Evolutionary conservation across 441 rosid species (phyloP).

Genomic region (Pelargonium fulgidum): DNA sequence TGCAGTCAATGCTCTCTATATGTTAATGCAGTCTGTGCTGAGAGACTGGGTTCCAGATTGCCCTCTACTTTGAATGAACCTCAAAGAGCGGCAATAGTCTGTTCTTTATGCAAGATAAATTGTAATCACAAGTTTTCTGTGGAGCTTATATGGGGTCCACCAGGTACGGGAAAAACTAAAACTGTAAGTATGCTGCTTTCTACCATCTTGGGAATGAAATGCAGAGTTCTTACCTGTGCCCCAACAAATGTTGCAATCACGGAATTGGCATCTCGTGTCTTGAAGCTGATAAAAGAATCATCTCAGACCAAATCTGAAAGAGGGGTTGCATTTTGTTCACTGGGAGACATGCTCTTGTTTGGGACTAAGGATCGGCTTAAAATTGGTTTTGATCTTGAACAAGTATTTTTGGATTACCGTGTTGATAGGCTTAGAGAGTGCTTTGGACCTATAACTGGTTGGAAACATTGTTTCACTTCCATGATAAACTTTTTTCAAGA

Average conservation of each 20-base stretch:
- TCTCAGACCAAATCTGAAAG: constrained; percentile 16
- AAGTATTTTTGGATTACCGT: constrained; percentile 41
- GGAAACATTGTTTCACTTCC: constrained; percentile 27
- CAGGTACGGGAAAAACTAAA: constrained; percentile 61
- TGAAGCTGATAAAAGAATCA: constrained; percentile 27
- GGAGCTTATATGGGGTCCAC: constrained; percentile 63
- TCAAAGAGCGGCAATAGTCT: constrained; percentile 7
- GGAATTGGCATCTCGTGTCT: constrained; percentile 44
- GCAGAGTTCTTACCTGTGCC: constrained; percentile 47
- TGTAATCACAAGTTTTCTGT: constrained; percentile 19
- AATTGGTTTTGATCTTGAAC: constrained; percentile 29
- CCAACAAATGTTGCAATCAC: constrained; percentile 53
- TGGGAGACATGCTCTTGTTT: constrained; percentile 44
- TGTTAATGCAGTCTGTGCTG: neutral
- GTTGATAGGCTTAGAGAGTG: constrained; percentile 31
- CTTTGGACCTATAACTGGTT: constrained; percentile 30
- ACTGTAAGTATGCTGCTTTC: constrained; percentile 31
- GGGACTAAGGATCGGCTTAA: constrained; percentile 40
- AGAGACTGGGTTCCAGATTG: neutral
- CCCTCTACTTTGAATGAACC: constrained; percentile 15
- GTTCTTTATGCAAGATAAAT: constrained; percentile 1
- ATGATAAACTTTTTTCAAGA: constrained; percentile 32
- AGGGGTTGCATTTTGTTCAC: neutral
- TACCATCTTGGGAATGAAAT: constrained; percentile 30
- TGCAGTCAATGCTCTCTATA: neutral